A percentile compares a stretch with the other conserved stretches of the same genome.
phyloP scores from a whole-genome alignment of 1,284 basidiomycete species.

The Flammula alnicola region DNA sequence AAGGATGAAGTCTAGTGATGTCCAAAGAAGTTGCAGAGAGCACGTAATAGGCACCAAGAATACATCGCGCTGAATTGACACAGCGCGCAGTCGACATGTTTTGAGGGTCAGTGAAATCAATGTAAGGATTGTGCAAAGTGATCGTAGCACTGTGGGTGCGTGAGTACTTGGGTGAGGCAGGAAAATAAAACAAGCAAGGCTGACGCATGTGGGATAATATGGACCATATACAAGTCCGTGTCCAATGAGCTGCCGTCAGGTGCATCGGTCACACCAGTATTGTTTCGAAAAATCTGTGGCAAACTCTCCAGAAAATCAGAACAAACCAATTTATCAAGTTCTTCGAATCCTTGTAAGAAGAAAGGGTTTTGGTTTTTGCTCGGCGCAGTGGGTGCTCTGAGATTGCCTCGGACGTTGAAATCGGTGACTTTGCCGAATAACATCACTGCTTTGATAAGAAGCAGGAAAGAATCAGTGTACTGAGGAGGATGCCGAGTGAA shows the following conservation, averaged over 20 bases:
- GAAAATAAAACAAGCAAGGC: constrained; percentile 33
- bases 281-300: constrained; percentile 68
- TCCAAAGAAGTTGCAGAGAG: constrained; percentile 78
- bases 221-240: constrained; percentile 83
- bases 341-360: constrained; percentile 62
- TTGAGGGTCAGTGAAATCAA: constrained; percentile 70
- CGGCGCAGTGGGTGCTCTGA: constrained; percentile 60
- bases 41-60: constrained; percentile 73
- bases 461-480: constrained; percentile 79
- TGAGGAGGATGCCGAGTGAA: constrained; percentile 70
- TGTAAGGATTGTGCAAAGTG: constrained; percentile 80
- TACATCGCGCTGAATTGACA: constrained; percentile 70
- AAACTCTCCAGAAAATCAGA: constrained; percentile 70
- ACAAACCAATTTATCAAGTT: constrained; percentile 68
- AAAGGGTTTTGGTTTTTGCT: constrained; percentile 74
- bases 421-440: constrained; percentile 83
- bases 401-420: constrained; percentile 74
- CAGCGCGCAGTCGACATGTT: constrained; percentile 72
- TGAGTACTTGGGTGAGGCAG: constrained; percentile 4
- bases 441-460: constrained; percentile 81
- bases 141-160: constrained; percentile 67
- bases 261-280: constrained; percentile 59
- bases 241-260: constrained; percentile 63
- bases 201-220: constrained; percentile 82
- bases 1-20: constrained; percentile 78